phyloP scores from a whole-genome alignment of 1,284 basidiomycete genomes.

The Vanrija sp. region DNA sequence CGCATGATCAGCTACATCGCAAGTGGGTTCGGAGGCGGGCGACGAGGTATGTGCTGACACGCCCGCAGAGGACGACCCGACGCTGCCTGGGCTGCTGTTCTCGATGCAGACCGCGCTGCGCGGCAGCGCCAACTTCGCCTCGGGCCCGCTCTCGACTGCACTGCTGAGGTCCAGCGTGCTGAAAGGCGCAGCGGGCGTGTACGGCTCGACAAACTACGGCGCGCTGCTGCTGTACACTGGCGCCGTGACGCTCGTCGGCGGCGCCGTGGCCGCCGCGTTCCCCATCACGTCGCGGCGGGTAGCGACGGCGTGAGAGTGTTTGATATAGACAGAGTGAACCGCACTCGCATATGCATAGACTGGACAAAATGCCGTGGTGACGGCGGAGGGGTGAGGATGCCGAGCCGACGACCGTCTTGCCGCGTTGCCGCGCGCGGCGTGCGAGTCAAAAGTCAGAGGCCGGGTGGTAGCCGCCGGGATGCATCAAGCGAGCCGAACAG shows the following conservation, averaged over 20 bases:
- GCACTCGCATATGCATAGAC: too few relatives aligned
- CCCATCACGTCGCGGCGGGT: constrained; percentile 1
- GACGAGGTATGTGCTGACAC: not conserved
- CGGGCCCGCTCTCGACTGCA: constrained; percentile 36
- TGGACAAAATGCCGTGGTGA: too few relatives aligned
- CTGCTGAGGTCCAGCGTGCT: constrained; percentile 27
- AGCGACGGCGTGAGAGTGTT: too few relatives aligned
- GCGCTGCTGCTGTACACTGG: constrained; percentile 31
- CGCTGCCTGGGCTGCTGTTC: constrained; percentile 31
- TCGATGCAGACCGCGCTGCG: constrained; percentile 37
- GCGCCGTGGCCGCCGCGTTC: constrained; percentile 12
- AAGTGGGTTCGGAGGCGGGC: not conserved
- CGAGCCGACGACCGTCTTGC: too few relatives aligned
- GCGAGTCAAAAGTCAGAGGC: too few relatives aligned
- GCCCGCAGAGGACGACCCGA: constrained; percentile 31
- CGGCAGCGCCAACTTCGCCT: constrained; percentile 45
- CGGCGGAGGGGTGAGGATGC: too few relatives aligned
- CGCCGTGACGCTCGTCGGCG: constrained; percentile 20
- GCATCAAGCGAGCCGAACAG: too few relatives aligned
- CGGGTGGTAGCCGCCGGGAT: too few relatives aligned
- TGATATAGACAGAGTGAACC: too few relatives aligned
- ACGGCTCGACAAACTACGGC: constrained; percentile 38
- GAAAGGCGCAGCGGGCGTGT: constrained; percentile 33
- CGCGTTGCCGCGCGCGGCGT: too few relatives aligned
- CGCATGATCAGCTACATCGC: constrained; percentile 30